Percentiles rank a stretch among this genome's conserved stretches.
These are phyloP conservation scores for Globisporangium rhizosaccharum DNA, from an alignment of 352 stramenopile species.

Conservation along the genomic window DNA sequence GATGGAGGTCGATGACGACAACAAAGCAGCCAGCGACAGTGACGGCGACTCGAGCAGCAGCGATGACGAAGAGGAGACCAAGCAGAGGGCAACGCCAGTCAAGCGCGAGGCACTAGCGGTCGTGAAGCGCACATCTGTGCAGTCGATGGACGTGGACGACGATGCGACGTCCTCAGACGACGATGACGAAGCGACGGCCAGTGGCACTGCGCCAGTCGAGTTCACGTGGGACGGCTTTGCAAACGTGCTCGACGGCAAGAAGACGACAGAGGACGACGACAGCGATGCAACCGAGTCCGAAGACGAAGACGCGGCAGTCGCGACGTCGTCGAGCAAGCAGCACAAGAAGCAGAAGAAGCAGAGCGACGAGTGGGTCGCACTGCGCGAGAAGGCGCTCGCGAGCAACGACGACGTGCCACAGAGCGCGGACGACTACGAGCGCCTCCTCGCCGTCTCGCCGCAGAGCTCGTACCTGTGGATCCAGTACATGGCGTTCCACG, in stretches of 20 bases:
- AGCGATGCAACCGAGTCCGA: conserved; percentile 17
- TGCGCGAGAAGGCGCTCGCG: conserved; percentile 91
- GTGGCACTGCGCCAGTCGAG: conserved; percentile 33
- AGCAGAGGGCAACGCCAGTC: conserved; percentile 9
- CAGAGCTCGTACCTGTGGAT: conserved; percentile 97
- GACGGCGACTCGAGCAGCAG: conserved; percentile 14
- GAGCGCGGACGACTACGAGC: conserved; percentile 93
- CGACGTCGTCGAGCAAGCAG: conserved; percentile 38
- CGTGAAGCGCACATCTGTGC: not conserved
- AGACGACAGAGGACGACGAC: conserved; percentile 26
- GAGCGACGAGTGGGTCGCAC: conserved; percentile 92
- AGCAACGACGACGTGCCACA: conserved; percentile 90
- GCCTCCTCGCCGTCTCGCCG: conserved; percentile 90
- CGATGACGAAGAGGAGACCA: conserved; percentile 43
- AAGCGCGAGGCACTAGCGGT: conserved; percentile 7
- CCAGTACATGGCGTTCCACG: conserved; percentile 97
- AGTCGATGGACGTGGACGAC: conserved; percentile 39
- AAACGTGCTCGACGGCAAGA: conserved; percentile 49
- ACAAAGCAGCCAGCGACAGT: conserved; percentile 24
- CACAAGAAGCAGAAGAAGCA: conserved; percentile 86
- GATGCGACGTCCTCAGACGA: conserved; percentile 59
- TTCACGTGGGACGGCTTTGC: conserved; percentile 87
- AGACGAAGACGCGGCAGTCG: conserved; percentile 27
- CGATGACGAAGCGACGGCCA: conserved; percentile 26
- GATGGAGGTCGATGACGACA: conserved; percentile 41